Evolutionary conservation across 768 basidiomycete genomes (phyloP), one percentile per base, ranked within the genome.

Genomic region (Lentinula boryana): DNA sequence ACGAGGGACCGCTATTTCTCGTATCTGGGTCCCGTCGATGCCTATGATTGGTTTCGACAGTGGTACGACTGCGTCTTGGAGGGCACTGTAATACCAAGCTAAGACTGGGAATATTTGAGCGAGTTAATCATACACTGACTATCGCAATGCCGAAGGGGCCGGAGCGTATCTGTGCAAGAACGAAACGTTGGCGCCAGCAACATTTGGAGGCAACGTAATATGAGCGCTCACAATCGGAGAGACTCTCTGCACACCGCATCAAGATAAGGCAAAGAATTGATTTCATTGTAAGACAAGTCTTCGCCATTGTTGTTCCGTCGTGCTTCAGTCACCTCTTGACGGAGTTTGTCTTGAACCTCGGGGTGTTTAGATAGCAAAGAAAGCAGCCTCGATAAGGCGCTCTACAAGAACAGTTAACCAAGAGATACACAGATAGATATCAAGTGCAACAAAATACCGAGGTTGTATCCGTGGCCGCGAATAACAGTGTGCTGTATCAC

Each of bases 401-500:
- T 70, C 58, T 60, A 23, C 3, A 35, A 15, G 5, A 38, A 44
- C 21, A 33, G n/a, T 5, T 18, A n/a, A 40, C 5, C 7, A 38
- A 10, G 35, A 16, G 27, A 32, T 10, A 5, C 4, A 27, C 9
- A 38, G 12, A 1, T 57, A 23, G 27, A 27, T 27, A 38, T 16
- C n/a, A 10, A 23, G 31, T 23, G n/a, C 31, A 12, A 48, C 31
- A 2, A 49, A 44, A 33, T 18, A 60, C 58, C 2, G 78, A 76
- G 0, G 78, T 79, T 1, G 78, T 80, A 62, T 80, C 79, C 60
- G 72, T 75, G 0, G 72, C 78, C 0, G 77, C 76, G 55, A 77
- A 74, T 16, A 74, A 71, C 6, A 80, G 63, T 0, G 72, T 69
- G 13, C 76, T 78, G 40, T 0, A 27, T 16, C 31, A 58, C 21